A percentile compares a stretch with the other conserved stretches of the same genome.
Evolutionary conservation across 805 yeast species (phyloP).

Genomic region (Barnettozyma siamensis): DNA sequence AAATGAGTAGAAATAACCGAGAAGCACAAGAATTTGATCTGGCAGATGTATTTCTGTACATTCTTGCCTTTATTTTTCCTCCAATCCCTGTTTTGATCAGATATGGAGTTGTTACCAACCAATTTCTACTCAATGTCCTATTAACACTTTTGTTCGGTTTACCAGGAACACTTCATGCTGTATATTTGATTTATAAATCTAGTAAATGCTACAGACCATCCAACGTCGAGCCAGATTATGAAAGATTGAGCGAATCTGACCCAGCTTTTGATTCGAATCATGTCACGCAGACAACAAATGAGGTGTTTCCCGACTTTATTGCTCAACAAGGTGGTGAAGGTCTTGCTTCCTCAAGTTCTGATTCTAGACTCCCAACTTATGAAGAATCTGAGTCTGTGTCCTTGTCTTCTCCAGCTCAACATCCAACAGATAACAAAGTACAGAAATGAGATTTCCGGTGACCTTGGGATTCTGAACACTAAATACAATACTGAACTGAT

Average conservation of each 20-base stretch:
- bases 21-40: conserved; percentile 13
- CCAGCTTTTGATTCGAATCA: background rate
- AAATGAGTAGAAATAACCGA: background rate
- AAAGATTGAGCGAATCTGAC: conserved; percentile 16
- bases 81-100: conserved; percentile 69
- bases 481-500: too few species aligned
- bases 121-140: conserved; percentile 52
- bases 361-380: conserved; percentile 20
- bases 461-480: too few species aligned
- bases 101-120: conserved; percentile 52
- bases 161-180: conserved; percentile 68
- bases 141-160: conserved; percentile 68
- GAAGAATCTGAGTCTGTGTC: conserved; percentile 5
- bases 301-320: background rate
- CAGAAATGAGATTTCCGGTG: conserved; percentile 5
- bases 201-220: background rate
- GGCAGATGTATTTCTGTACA: conserved; percentile 50
- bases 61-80: conserved; percentile 61
- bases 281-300: background rate
- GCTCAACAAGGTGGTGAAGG: too few species aligned
- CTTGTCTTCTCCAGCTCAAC: too few species aligned
- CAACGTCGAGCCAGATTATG: conserved; percentile 14
- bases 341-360: background rate
- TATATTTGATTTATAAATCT: conserved; percentile 28
- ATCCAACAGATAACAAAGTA: conserved; percentile 22